Base-by-base conservation (phyloP, 1,284 basidiomycete species). In the Neotropicomus parvogracilis region DNA sequence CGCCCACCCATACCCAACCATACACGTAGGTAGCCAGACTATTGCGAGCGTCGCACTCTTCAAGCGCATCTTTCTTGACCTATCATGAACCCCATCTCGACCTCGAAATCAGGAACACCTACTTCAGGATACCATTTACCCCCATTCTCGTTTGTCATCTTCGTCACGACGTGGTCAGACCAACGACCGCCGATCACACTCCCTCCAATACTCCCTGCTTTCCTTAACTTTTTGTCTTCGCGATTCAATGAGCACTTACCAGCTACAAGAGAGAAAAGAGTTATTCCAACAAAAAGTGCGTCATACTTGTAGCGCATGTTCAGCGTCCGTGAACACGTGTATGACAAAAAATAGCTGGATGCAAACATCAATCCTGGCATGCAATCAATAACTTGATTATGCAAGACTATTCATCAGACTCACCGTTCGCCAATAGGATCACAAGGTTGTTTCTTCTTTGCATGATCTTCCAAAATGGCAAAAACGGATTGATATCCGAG, bases 1-100 rank as follows among this genome's bases (percentile, higher is more conserved):
- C 5, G 84, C 75, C 91, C 91, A 95, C 3, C 79, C 91, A 59
- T 89, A 91, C 0, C 77, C 83, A 28, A 89, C 60, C 46, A 84
- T 75, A 9, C 75, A 75, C 0, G 75, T 70, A 3, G 86, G 85
- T 17, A 87, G 66, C 52, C 80, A 66, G 17, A 75, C 50, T 62
- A 84, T 72, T 20, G 77, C 77, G 14, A 75, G 59, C 27, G 78
- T 71, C 0, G 82, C 82, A 59, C 83, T 84, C 60, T 77, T 71
- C 19, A 92, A 66, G 14, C 88, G 78, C 81, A 90, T 89, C 84
- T 89, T 55, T 27, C 7, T 20, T 37, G 41, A 19, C 24, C 5
- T 32, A n/a, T 50, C 35, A 51, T 4, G 31, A 38, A 41, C 10
- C 14, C 32, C 13, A 17, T 40, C 34, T 44, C 20, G 20, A 37